Conservation (phyloP, 2,329 filamentous ascomycete species). For the Coleophoma crateriformis region DNA sequence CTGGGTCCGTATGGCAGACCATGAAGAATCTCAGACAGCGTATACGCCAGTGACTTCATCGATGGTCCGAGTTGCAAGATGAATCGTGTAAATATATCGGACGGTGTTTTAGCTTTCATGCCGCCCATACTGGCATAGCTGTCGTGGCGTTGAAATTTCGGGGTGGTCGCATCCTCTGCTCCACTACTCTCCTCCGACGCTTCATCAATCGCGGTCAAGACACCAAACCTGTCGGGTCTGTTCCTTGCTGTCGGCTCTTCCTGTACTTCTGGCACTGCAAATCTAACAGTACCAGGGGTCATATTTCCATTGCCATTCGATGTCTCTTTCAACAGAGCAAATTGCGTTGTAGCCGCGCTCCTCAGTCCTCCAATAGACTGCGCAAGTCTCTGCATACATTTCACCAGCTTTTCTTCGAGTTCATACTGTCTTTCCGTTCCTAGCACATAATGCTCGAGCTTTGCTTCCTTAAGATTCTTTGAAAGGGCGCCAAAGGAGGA, state of each 20-base stretch:
- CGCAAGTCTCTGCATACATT: slow-evolving; percentile 77
- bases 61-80: slow-evolving; percentile 85
- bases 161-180: slow-evolving; percentile 31
- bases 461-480: slow-evolving; percentile 77
- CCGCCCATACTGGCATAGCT: slow-evolving; percentile 18
- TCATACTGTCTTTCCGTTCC: slow-evolving; percentile 76
- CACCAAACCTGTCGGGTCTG: slow-evolving; percentile 37
- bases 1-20: slow-evolving; percentile 72
- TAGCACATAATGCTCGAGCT: slow-evolving; percentile 79
- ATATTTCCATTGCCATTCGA: slow-evolving; percentile 7
- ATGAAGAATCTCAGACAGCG: slow-evolving; percentile 79
- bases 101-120: slow-evolving; percentile 50
- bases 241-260: slow-evolving; percentile 14
- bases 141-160: slow-evolving; percentile 6
- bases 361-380: slow-evolving; percentile 87
- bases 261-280: slow-evolving; percentile 4
- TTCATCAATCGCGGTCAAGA: slow-evolving; percentile 58
- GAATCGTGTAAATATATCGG: slow-evolving; percentile 88
- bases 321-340: slow-evolving; percentile 70
- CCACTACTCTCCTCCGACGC: slow-evolving; percentile 50
- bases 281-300: slow-evolving; percentile 9
- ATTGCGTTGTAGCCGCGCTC: slow-evolving; percentile 86
- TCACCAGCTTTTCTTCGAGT: slow-evolving; percentile 73
- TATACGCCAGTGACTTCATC: slow-evolving; percentile 93
- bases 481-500: slow-evolving; percentile 64